These are phyloP conservation scores for Calonectria hongkongensis DNA, from an alignment of 2,329 filamentous ascomycete genomes.

Conservation along the genomic window DNA sequence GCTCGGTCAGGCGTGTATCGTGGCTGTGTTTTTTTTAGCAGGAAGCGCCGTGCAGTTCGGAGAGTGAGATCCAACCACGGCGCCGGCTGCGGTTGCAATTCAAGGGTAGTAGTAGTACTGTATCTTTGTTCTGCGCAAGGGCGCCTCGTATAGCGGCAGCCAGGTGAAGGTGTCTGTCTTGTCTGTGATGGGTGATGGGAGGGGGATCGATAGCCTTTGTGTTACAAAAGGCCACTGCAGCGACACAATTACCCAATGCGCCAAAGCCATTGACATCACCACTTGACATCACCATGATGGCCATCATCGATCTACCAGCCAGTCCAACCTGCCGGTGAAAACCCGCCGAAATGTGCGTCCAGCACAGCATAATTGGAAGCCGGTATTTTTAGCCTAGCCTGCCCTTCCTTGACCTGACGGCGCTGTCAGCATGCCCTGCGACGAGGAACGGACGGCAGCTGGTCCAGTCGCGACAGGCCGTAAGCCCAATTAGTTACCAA, in stretches of 20 bases:
- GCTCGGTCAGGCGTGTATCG: not conserved
- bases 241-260: not conserved
- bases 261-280: constrained; percentile 20
- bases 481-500: constrained; percentile 4
- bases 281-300: constrained; percentile 20
- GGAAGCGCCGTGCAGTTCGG: not conserved
- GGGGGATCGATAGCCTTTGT: not conserved
- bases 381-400: constrained; percentile 10
- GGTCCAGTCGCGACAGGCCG: not conserved
- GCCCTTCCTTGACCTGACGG: not conserved
- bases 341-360: not conserved
- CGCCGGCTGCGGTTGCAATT: not conserved
- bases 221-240: not conserved
- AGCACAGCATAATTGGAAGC: too few relatives aligned
- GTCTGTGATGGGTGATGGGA: too few relatives aligned
- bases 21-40: constrained; percentile 14
- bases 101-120: too few relatives aligned
- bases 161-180: not conserved
- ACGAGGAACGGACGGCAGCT: too few relatives aligned
- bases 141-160: not conserved
- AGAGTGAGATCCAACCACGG: not conserved
- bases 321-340: not conserved
- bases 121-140: not conserved
- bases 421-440: constrained; percentile 8
- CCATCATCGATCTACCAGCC: not conserved